Evolutionary conservation across 352 stramenopile species (phyloP).

Genomic region (Thraustochytrium sp.): DNA sequence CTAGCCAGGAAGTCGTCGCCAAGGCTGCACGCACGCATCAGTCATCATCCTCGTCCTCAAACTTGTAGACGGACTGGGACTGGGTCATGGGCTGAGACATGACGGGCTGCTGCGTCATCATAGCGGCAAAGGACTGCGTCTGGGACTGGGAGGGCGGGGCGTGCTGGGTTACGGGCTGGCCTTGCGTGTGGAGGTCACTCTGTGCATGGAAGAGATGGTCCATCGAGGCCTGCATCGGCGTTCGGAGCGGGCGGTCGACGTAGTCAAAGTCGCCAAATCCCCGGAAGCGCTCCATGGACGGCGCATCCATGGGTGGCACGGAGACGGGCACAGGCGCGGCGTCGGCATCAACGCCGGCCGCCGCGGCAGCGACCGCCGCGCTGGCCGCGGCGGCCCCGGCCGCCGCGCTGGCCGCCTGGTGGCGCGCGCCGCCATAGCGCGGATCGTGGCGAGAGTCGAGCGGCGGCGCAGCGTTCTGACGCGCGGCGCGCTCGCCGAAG

Average conservation of each 20-base stretch:
- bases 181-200: not conserved
- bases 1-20: too few relatives aligned
- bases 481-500: constrained; percentile 3
- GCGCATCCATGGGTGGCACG: not conserved
- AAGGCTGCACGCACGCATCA: not conserved
- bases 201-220: not conserved
- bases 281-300: not conserved
- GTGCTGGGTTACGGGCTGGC: not conserved
- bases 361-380: not conserved
- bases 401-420: not conserved
- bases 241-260: not conserved
- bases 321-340: not conserved
- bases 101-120: constrained; percentile 9
- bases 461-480: not conserved
- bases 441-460: constrained; percentile 29
- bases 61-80: constrained; percentile 9
- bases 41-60: constrained; percentile 35
- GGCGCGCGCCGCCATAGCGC: constrained; percentile 4
- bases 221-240: not conserved
- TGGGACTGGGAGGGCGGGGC: not conserved
- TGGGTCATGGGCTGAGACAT: constrained; percentile 36
- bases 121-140: not conserved
- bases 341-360: not conserved
- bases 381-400: not conserved
- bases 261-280: constrained; percentile 38